phyloP scores from a whole-genome alignment of 176 grass and related monocot species.

The Alopecurus myosuroides region DNA sequence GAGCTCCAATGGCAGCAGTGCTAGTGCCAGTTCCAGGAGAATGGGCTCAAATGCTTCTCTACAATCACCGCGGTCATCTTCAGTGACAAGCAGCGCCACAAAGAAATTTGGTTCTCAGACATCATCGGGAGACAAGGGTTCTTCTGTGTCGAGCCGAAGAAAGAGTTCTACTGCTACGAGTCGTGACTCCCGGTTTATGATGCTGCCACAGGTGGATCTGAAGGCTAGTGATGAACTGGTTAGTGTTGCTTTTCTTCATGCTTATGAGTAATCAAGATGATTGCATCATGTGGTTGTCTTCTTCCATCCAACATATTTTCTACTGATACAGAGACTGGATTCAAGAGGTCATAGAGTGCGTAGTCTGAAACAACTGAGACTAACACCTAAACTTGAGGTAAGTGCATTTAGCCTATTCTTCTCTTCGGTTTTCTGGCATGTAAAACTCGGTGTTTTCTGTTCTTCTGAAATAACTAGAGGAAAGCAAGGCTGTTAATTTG shows the following conservation, averaged over 20 bases:
- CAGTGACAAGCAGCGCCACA: conserved; percentile 41
- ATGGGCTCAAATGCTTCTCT: conserved; percentile 43
- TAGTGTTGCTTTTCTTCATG: conserved; percentile 27
- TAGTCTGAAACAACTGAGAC: conserved; percentile 67
- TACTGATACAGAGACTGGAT: conserved; percentile 71
- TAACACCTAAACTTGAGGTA: conserved; percentile 82
- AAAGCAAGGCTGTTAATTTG: not conserved
- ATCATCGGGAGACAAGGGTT: conserved; percentile 43
- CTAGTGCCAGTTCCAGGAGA: conserved; percentile 44
- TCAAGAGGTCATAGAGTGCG: conserved; percentile 82
- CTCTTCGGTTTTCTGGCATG: not conserved
- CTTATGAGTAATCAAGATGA: conserved; percentile 19
- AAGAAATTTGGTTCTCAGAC: conserved; percentile 39
- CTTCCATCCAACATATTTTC: not conserved
- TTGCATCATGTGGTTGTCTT: not conserved
- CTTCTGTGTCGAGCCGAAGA: conserved; percentile 47
- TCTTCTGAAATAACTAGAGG: conserved; percentile 23
- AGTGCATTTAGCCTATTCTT: conserved; percentile 14
- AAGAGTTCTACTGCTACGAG: conserved; percentile 54
- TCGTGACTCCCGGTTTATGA: conserved; percentile 74
- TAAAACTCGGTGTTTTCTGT: not conserved
- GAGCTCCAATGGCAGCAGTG: conserved; percentile 37
- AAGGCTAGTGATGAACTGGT: conserved; percentile 87
- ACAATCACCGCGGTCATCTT: conserved; percentile 42
- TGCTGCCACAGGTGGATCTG: conserved; percentile 93